Evolutionary conservation across 345 rosid species (phyloP), one percentile per base, ranked within the genome.

Genomic region (Eutrema yunnanense): DNA sequence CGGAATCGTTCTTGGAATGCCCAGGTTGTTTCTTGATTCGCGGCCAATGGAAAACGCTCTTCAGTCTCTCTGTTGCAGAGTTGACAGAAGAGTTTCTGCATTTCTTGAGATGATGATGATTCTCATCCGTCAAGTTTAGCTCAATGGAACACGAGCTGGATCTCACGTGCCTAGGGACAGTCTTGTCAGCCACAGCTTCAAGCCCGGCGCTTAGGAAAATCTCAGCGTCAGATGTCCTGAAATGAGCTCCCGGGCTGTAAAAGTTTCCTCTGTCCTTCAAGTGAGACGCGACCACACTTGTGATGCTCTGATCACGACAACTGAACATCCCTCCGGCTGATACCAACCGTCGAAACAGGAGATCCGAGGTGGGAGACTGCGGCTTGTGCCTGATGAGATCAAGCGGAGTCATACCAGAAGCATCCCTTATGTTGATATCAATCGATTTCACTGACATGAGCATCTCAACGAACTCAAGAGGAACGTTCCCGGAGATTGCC

Each of bases 201-300:
- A 80, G 53, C 0, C 92, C 84, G 0, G 87, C 80, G 52, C 81
- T 83, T 68, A 90, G 71, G 52, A 90, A 86, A 6, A 93, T 84
- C 71, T 93, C 97, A 0, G 86, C 57, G 72, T 93, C 98, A 0
- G 92, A 82, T 50, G 88, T 76, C 59, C 84, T 77, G 61, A 93
- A 93, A 19, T 85, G 85, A 41, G 98, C 85, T 64, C 97, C 98
- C 0, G 97, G 98, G 38, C 96, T 89, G 71, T 73, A 80, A 55
- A 81, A 83, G 63, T 60, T 82, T 3, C 92, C 88, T 54, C 81
- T 92, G 85, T 82, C 84, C 88, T 89, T 90, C 38, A 94, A 57
- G 44, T 84, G 87, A 26, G 90, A 85, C 27, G 84, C 89, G 11
- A 87, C 79, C 73, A 87, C 90, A 54, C 84, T 82, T 68, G 88